Conservation (phyloP, 176 grass and related monocot species). For the Carex myosuroides region DNA sequence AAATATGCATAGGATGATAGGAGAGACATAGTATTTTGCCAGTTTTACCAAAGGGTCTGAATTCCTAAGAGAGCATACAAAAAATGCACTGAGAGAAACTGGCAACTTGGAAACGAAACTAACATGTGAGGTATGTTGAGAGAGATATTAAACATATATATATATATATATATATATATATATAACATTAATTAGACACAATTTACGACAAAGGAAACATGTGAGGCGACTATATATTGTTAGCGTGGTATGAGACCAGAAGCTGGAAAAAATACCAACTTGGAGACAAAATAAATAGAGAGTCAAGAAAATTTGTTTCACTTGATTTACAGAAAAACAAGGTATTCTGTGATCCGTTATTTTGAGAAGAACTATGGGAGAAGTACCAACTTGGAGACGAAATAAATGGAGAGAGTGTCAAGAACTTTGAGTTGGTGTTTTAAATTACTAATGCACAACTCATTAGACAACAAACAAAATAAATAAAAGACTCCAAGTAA, state of each 20-base stretch:
- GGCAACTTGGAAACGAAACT: slow-evolving; percentile 5
- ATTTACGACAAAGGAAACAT: slow-evolving; percentile 13
- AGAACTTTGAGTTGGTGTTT: neutral
- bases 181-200: neutral
- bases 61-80: too few species aligned
- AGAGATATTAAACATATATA: neutral
- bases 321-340: neutral
- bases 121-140: neutral
- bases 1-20: neutral
- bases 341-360: neutral
- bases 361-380: neutral
- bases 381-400: neutral
- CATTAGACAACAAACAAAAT: neutral
- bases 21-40: slow-evolving; percentile 41
- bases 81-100: slow-evolving; percentile 36
- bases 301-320: neutral
- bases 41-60: slow-evolving; percentile 2
- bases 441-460: neutral
- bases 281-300: neutral
- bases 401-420: neutral
- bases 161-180: neutral
- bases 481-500: neutral
- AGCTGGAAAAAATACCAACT: slow-evolving; percentile 12
- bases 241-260: slow-evolving; percentile 6
- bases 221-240: slow-evolving; percentile 21